Evolutionary conservation across 164 flowering plant genomes (phyloP).

Genomic region (Piper longum): DNA sequence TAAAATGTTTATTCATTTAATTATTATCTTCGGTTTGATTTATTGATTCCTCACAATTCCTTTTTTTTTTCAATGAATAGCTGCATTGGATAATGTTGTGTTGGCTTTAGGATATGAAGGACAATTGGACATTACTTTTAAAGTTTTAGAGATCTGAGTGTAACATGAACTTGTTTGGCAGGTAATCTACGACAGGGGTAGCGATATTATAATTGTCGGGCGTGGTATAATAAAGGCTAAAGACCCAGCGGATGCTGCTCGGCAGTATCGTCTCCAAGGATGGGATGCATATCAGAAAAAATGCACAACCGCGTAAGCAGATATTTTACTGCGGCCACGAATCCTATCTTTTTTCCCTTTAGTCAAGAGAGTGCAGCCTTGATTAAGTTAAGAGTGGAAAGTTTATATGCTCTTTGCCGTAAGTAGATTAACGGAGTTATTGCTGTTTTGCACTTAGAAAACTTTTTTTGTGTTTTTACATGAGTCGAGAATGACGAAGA

Average conservation of each 20-base stretch:
- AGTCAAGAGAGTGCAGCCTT: too few relatives aligned
- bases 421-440: too few relatives aligned
- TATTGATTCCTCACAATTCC: background rate
- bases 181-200: constrained; percentile 85
- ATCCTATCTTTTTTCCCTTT: too few relatives aligned
- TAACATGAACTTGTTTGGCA: constrained; percentile 11
- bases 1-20: constrained; percentile 24
- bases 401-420: too few relatives aligned
- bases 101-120: background rate
- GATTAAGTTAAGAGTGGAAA: too few relatives aligned
- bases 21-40: too few relatives aligned
- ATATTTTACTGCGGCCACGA: too few relatives aligned
- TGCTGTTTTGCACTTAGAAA: too few relatives aligned
- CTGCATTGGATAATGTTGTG: too few relatives aligned
- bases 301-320: constrained; percentile 12
- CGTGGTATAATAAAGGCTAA: constrained; percentile 92
- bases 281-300: constrained; percentile 81
- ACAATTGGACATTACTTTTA: background rate
- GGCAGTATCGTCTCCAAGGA: constrained; percentile 78
- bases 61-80: background rate
- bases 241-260: constrained; percentile 62
- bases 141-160: too few relatives aligned
- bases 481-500: too few relatives aligned
- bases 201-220: constrained; percentile 91
- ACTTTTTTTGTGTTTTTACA: too few relatives aligned